Conservation (phyloP, 2,329 filamentous ascomycete genomes). For the Cadophora luteo-olivacea region DNA sequence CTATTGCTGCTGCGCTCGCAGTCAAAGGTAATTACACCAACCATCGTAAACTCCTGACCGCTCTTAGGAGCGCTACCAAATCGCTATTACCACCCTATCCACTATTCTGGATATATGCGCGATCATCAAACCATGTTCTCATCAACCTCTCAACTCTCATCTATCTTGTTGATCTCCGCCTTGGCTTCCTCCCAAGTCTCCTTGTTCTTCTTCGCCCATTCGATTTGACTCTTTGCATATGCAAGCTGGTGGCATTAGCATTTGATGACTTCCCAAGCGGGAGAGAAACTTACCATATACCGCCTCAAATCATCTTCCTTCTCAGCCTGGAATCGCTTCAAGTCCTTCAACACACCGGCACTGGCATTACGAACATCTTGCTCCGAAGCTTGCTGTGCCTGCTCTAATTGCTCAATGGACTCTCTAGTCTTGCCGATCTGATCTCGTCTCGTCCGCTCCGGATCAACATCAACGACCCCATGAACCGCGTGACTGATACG, state of each 20-base stretch:
- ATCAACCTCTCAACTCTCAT: slow-evolving; percentile 45
- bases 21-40: slow-evolving; percentile 31
- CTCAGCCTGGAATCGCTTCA: slow-evolving; percentile 91
- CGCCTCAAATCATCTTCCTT: slow-evolving; percentile 93
- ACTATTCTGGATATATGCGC: slow-evolving; percentile 19
- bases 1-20: slow-evolving; percentile 32
- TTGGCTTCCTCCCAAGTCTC: slow-evolving; percentile 77
- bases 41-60: slow-evolving; percentile 27
- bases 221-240: slow-evolving; percentile 74
- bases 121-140: slow-evolving; percentile 19
- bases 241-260: slow-evolving; percentile 60
- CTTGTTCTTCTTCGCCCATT: slow-evolving; percentile 77
- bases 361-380: slow-evolving; percentile 95
- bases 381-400: slow-evolving; percentile 86
- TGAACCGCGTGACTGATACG: slow-evolving; percentile 95
- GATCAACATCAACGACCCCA: slow-evolving; percentile 94
- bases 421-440: slow-evolving; percentile 96
- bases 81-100: slow-evolving; percentile 30
- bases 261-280: slow-evolving; percentile 24
- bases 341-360: slow-evolving; percentile 82
- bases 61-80: slow-evolving; percentile 14
- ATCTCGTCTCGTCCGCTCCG: slow-evolving; percentile 89
- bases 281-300: slow-evolving; percentile 80
- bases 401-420: slow-evolving; percentile 83
- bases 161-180: slow-evolving; percentile 73